phyloP scores from a whole-genome alignment of 1,139 yeast species.

The Diutina rugosa region DNA sequence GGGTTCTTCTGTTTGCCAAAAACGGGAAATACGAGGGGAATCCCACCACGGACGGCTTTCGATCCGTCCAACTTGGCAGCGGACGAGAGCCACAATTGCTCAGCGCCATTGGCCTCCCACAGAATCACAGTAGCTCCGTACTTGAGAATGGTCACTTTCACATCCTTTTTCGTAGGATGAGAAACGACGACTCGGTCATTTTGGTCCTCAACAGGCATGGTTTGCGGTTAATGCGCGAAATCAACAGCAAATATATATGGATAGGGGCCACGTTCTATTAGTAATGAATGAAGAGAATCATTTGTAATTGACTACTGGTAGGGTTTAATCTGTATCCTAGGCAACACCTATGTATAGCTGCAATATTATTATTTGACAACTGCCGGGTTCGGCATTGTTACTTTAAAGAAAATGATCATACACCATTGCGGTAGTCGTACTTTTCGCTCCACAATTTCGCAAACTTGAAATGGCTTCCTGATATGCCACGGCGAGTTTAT shows the following conservation, averaged over 20 bases:
- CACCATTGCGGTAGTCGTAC: no score
- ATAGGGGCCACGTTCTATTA: neutral
- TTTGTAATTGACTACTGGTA: neutral
- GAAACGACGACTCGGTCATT: constrained; percentile 16
- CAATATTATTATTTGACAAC: no score
- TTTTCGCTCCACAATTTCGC: no score
- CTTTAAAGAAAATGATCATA: no score
- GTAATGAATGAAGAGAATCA: neutral
- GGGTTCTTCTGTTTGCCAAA: constrained; percentile 57
- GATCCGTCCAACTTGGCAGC: constrained; percentile 83
- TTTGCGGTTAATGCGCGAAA: neutral
- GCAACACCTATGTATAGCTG: no score
- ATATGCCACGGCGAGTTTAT: neutral
- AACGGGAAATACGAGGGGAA: constrained; percentile 90
- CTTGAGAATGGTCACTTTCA: constrained; percentile 55
- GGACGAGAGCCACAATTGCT: constrained; percentile 50
- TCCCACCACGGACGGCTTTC: constrained; percentile 93
- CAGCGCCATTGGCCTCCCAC: constrained; percentile 58
- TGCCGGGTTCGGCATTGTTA: no score
- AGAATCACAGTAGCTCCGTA: constrained; percentile 84
- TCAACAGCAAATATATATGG: neutral
- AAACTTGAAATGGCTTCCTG: no score
- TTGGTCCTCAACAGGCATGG: neutral
- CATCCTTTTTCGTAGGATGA: constrained; percentile 37
- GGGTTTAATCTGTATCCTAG: neutral